A percentile compares a stretch with the other conserved stretches of the same genome.
These are phyloP conservation scores for Bocquillonia castaneifolia DNA, from an alignment of 441 rosid genomes.

Conservation along the genomic window DNA sequence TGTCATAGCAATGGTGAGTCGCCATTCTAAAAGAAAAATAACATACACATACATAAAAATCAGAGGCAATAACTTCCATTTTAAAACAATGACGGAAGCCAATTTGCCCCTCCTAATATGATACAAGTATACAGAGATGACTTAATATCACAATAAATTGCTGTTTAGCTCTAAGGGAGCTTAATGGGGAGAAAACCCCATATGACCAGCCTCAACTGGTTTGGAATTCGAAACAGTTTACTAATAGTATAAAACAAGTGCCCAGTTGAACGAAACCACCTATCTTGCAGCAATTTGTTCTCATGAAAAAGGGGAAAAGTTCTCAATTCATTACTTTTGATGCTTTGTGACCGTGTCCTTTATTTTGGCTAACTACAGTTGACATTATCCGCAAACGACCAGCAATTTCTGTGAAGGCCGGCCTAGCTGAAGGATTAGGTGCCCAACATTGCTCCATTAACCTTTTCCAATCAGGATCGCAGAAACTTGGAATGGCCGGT, in stretches of 20 bases:
- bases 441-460: constrained; percentile 95
- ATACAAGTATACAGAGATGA: constrained; percentile 2
- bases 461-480: constrained; percentile 78
- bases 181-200: not conserved
- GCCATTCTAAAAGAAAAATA: not conserved
- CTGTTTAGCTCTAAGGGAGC: not conserved
- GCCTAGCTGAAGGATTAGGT: constrained; percentile 74
- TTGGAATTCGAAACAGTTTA: not conserved
- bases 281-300: not conserved
- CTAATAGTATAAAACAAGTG: constrained; percentile 10
- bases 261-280: constrained; percentile 23
- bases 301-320: not conserved
- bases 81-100: constrained; percentile 38
- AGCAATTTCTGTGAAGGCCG: constrained; percentile 83
- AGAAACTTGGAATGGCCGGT: constrained; percentile 68
- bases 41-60: not conserved
- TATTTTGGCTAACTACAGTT: constrained; percentile 53
- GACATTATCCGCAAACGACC: constrained; percentile 65
- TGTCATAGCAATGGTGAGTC: not conserved
- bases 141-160: not conserved
- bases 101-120: constrained; percentile 16
- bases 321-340: constrained; percentile 40
- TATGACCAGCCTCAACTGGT: not conserved
- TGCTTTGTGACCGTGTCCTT: constrained; percentile 50
- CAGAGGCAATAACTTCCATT: constrained; percentile 26